These are phyloP conservation scores for Colletotrichum karsti DNA, from an alignment of 2,329 filamentous ascomycete genomes.

Conservation along the genomic window DNA sequence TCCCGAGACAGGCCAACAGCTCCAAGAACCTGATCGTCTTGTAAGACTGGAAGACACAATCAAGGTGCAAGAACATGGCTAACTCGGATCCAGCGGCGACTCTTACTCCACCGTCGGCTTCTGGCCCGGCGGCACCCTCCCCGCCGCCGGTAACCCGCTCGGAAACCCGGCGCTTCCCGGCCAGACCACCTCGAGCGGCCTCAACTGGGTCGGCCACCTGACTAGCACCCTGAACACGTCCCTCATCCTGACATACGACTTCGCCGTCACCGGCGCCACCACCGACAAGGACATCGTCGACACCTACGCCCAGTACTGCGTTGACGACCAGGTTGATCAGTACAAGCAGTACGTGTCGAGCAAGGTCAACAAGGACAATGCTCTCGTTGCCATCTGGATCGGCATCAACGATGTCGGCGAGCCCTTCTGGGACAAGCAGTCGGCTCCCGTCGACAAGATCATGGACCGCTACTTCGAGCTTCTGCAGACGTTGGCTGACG, in stretches of 20 bases:
- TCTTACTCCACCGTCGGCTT: constrained; percentile 69
- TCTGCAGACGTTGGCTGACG: constrained; percentile 50
- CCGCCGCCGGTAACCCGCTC: constrained; percentile 62
- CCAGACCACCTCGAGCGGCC: constrained; percentile 53
- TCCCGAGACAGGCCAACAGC: constrained; percentile 4
- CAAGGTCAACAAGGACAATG: constrained; percentile 43
- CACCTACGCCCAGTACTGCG: constrained; percentile 57
- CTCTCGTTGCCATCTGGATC: constrained; percentile 61
- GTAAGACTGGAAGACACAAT: neutral
- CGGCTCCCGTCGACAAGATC: constrained; percentile 41
- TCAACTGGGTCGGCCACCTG: constrained; percentile 58
- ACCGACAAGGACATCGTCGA: constrained; percentile 57
- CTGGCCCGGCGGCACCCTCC: constrained; percentile 55
- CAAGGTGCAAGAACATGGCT: neutral
- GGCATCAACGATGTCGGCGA: constrained; percentile 66
- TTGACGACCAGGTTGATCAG: constrained; percentile 60
- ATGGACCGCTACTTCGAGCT: constrained; percentile 53
- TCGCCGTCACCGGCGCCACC: constrained; percentile 59
- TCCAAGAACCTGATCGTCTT: constrained; percentile 21
- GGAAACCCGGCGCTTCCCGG: constrained; percentile 66
- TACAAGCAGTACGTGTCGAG: constrained; percentile 48
- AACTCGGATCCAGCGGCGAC: constrained; percentile 53
- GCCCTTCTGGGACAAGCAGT: constrained; percentile 46
- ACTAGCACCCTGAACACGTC: constrained; percentile 51
- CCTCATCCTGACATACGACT: constrained; percentile 55